Evolutionary conservation across 2,329 filamentous ascomycete species (phyloP), one percentile per base, ranked within the genome.

Genomic region (Dothideomycetidae sp.): DNA sequence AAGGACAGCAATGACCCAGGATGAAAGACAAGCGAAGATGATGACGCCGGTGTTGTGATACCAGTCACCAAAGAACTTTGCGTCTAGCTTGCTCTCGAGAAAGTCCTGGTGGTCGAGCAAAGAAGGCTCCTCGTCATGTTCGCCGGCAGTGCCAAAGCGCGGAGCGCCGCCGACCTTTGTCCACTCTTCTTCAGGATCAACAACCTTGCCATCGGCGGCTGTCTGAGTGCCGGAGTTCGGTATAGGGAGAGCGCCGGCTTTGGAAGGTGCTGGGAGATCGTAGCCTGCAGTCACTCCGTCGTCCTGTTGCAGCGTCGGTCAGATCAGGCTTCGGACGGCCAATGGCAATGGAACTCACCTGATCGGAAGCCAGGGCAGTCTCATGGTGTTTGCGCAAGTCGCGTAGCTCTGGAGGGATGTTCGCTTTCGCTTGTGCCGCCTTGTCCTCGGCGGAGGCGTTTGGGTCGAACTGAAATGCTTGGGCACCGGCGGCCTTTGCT

Each of bases 1-100:
- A 7, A 98, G 66, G 13, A 88, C 68, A 18, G 86, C 88, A 26
- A 94, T 69, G 3, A 93, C 68, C 86, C 88, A 98, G 14, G 88
- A 93, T 18, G 74, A 67, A 36, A 98, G 66, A 54, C 85, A 94
- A 36, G 88, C 84, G 54, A 98, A 94, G 47, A 88, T 69, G 53
- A 98, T 94, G 44, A 98, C 65, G n/a, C 68, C 90, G 2, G 86
- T 77, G 58, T 98, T 98, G 59, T 98, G 86, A 58, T 96, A 98
- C 90, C 90, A 98, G 57, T 96, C 85, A 54, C 90, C 90, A 56
- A 81, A 98, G 57, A 92, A 83, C 54, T 82, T 82, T 54, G 96
- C 86, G 29, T 88, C 75, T 23, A 98, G 61, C 57, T 78, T 78
- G 42, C 75, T 71, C 55, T 98, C 92, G 15, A 96, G 58, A 64